Conservation (phyloP, 495 filamentous ascomycete genomes). For the Xylaria grammica region DNA sequence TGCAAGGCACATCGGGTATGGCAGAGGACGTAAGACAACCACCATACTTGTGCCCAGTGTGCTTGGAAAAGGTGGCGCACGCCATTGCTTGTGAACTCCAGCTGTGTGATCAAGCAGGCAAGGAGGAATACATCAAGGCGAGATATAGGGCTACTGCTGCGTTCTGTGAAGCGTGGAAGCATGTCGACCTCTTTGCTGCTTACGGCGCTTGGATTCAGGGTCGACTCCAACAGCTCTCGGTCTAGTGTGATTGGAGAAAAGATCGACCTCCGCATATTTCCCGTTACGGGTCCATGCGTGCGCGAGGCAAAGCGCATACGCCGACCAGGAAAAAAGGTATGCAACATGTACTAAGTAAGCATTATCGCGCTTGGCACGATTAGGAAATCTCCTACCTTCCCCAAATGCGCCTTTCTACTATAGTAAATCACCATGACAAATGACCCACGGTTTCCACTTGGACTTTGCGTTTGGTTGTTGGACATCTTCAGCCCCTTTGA, state of each 20-base stretch:
- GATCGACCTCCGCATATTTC: background rate
- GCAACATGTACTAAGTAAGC: background rate
- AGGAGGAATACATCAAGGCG: constrained; percentile 38
- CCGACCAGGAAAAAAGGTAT: too few relatives aligned
- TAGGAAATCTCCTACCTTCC: constrained; percentile 1
- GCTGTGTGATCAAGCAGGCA: constrained; percentile 37
- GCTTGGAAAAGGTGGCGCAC: constrained; percentile 58
- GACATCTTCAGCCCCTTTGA: background rate
- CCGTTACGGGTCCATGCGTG: too few relatives aligned
- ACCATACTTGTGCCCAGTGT: constrained; percentile 69
- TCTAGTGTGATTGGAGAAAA: background rate
- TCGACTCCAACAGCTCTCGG: constrained; percentile 8
- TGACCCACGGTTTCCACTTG: background rate
- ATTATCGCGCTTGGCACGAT: constrained; percentile 2
- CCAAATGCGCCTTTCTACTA: background rate
- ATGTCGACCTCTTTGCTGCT: constrained; percentile 48
- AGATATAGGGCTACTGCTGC: constrained; percentile 49
- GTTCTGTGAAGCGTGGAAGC: constrained; percentile 50
- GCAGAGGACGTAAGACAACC: constrained; percentile 69
- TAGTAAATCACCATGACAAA: background rate
- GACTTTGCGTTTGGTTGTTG: background rate
- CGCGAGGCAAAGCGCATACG: too few relatives aligned
- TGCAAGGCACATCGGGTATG: constrained; percentile 67
- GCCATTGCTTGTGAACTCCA: constrained; percentile 30
- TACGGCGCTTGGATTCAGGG: constrained; percentile 44